Evolutionary conservation across 1,139 yeast species (phyloP), one percentile per base, ranked within the genome.

Genomic region (Yamadazyma diddensiae): DNA sequence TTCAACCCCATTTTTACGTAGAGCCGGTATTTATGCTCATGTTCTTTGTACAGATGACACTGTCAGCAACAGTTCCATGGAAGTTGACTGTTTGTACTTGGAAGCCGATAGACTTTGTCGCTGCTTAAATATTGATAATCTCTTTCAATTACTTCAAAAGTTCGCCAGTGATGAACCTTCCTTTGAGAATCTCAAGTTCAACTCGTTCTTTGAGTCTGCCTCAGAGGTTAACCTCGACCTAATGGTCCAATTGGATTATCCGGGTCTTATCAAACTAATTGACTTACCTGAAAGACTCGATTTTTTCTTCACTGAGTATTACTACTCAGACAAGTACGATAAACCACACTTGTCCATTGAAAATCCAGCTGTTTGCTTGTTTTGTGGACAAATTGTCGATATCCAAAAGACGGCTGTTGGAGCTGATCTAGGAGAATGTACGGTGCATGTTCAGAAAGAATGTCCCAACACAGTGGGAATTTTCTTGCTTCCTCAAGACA

Each of bases 361-460:
- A 20, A 95, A 88, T 43, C 94, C 95, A 0, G 96, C 95, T 0
- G 65, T 92, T 9, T 92, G 98, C 50, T 59, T 92, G 34, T 82
- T 82, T 43, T 92, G 98, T 59, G 94, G 90, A 1, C 62, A 65
- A 10, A 70, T 82, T 4, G 70, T 86, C 18, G 81, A 81, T 41
- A 62, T 81, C 17, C 97, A 90, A 47, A 74, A 70, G 33, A 55
- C 61, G 25, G 69, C 79, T 11, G 58, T 73, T 36, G 83, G 79
- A 2, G 61, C 59, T 32, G 53, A 53, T 35, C 62, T 64, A 15
- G 94, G 94, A 1, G 82, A 82, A 45, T 83, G 94, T 50, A 79
- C 81, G 5, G 65, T 77, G 26, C 94, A 83, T 54, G 65, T 62
- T 25, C 56, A 66, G 29, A 73, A 74, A 49, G 83, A 79, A 42